Evolutionary conservation across 306 rosid genomes (phyloP).

Genomic region (Fragaria nilgerrensis): DNA sequence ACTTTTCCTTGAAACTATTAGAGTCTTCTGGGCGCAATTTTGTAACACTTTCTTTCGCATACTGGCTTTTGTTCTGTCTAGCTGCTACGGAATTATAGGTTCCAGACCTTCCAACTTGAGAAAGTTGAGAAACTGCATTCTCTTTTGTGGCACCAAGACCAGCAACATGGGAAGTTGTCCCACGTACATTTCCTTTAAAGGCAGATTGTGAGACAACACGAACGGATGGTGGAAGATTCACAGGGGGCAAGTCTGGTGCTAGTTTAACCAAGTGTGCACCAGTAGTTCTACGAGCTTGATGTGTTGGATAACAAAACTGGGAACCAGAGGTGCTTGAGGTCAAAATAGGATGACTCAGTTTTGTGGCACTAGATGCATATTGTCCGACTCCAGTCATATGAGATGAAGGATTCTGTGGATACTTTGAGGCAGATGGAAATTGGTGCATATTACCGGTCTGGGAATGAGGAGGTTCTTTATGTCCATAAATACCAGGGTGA

Average conservation of each 20-base stretch:
- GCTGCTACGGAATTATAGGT: slow-evolving; percentile 23
- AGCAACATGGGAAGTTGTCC: slow-evolving; percentile 42
- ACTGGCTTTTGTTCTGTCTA: slow-evolving; percentile 25
- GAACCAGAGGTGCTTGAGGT: slow-evolving; percentile 32
- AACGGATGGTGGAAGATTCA: slow-evolving; percentile 91
- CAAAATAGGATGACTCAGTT: slow-evolving; percentile 40
- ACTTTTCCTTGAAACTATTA: slow-evolving; percentile 39
- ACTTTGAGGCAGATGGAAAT: slow-evolving; percentile 37
- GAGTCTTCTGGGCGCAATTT: slow-evolving; percentile 38
- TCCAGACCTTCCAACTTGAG: slow-evolving; percentile 40
- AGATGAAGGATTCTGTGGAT: slow-evolving; percentile 44
- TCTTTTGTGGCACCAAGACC: slow-evolving; percentile 40
- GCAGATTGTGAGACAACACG: slow-evolving; percentile 79
- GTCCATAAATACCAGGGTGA: slow-evolving; percentile 35
- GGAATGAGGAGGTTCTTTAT: slow-evolving; percentile 41
- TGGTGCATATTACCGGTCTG: slow-evolving; percentile 38
- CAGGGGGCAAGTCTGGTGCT: slow-evolving; percentile 90
- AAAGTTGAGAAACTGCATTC: slow-evolving; percentile 35
- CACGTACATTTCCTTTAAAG: slow-evolving; percentile 52
- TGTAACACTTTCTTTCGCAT: slow-evolving; percentile 27
- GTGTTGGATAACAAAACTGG: slow-evolving; percentile 47
- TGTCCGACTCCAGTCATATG: slow-evolving; percentile 37
- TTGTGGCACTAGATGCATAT: slow-evolving; percentile 34
- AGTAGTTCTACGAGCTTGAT: slow-evolving; percentile 51
- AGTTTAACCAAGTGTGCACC: slow-evolving; percentile 62